phyloP scores from a whole-genome alignment of 257 asterid genomes.

The Apocynum venetum region DNA sequence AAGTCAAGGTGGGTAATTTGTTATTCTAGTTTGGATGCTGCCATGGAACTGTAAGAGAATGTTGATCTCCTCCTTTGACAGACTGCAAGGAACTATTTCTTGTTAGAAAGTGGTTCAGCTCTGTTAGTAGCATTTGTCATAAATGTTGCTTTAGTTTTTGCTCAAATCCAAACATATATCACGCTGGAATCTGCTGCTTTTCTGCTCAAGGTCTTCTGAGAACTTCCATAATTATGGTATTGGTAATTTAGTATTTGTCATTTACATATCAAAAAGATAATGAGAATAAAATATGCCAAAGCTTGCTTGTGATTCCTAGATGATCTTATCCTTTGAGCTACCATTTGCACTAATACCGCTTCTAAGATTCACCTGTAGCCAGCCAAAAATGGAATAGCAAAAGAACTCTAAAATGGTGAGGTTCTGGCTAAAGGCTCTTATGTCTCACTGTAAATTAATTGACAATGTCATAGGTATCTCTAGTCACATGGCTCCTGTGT shows the following conservation, averaged over 20 bases:
- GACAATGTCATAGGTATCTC: background rate
- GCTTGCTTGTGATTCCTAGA: slow-evolving; percentile 36
- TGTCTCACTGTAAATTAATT: background rate
- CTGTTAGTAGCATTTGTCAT: slow-evolving; percentile 69
- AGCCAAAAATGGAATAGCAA: slow-evolving; percentile 74
- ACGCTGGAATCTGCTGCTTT: slow-evolving; percentile 78
- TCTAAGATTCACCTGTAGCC: slow-evolving; percentile 92
- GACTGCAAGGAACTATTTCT: slow-evolving; percentile 15
- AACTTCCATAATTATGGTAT: background rate
- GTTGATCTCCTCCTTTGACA: background rate
- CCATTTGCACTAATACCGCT: slow-evolving; percentile 92
- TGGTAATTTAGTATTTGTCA: background rate
- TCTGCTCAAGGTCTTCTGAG: slow-evolving; percentile 48
- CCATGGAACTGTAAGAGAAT: background rate
- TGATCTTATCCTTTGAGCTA: slow-evolving; percentile 87
- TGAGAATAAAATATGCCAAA: background rate
- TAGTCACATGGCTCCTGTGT: slow-evolving; percentile 15
- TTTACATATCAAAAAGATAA: background rate
- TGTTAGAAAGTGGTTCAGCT: slow-evolving; percentile 72
- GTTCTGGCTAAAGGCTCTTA: background rate
- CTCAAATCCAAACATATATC: slow-evolving; percentile 53
- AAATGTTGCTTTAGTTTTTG: slow-evolving; percentile 82
- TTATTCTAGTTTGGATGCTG: background rate
- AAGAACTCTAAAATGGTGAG: slow-evolving; percentile 60
- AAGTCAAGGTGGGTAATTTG: slow-evolving; percentile 42